phyloP scores from a whole-genome alignment of 768 basidiomycete species.

The Gloeopeniophorella convolvens region DNA sequence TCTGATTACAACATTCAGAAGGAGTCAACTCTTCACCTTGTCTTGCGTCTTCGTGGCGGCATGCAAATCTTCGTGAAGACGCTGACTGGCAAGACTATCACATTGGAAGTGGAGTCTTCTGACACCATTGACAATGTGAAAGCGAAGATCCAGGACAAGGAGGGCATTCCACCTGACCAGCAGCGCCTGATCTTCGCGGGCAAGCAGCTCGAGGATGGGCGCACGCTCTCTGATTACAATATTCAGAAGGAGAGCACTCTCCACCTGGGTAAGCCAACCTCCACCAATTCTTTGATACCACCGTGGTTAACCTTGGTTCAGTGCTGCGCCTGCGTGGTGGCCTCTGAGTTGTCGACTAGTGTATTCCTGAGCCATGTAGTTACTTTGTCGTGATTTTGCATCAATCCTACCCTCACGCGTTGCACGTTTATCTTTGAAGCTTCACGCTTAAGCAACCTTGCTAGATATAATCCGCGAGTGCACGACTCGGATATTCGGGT shows the following conservation, averaged over 20 bases:
- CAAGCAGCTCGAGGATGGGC: constrained; percentile 91
- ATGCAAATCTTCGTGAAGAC: constrained; percentile 93
- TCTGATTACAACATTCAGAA: constrained; percentile 78
- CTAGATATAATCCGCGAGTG: no score
- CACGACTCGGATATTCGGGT: no score
- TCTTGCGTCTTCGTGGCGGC: constrained; percentile 81
- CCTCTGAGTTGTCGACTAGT: constrained; percentile 29
- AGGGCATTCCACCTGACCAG: constrained; percentile 80
- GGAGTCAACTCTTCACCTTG: constrained; percentile 72
- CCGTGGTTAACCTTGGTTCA: constrained; percentile 15
- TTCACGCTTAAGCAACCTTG: no score
- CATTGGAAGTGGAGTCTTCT: constrained; percentile 86
- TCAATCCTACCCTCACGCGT: background rate
- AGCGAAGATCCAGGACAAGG: constrained; percentile 77
- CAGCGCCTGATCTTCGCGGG: constrained; percentile 91
- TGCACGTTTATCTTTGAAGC: no score
- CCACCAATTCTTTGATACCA: background rate
- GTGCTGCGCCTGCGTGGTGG: constrained; percentile 73
- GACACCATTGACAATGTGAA: constrained; percentile 93
- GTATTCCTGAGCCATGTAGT: background rate
- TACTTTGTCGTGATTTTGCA: background rate
- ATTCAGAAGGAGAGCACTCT: constrained; percentile 79
- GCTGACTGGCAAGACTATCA: constrained; percentile 87
- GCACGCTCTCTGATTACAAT: constrained; percentile 76
- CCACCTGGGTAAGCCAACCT: constrained; percentile 38